Evolutionary conservation across 2,329 filamentous ascomycete genomes (phyloP).

Genomic region (Magnaporthiopsis poae): DNA sequence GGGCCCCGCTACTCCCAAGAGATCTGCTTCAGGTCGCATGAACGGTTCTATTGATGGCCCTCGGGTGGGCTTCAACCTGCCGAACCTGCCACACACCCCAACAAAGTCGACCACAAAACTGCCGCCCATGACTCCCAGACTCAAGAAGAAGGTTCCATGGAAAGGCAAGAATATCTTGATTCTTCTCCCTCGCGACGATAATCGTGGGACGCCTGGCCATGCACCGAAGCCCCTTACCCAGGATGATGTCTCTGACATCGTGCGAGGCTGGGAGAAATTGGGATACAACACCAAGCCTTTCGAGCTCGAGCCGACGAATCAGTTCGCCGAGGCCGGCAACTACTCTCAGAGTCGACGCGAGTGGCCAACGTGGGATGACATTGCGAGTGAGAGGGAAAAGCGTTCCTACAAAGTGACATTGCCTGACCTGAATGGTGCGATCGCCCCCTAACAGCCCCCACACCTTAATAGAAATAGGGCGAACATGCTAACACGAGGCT

Average conservation of each 20-base stretch:
- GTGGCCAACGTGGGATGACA: constrained; percentile 56
- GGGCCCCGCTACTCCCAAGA: constrained; percentile 4
- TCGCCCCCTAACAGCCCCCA: not conserved
- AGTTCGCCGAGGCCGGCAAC: constrained; percentile 26
- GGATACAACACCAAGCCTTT: constrained; percentile 63
- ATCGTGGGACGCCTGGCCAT: constrained; percentile 48
- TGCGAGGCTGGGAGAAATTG: constrained; percentile 56
- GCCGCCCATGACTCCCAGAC: constrained; percentile 38
- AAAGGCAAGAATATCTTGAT: constrained; percentile 66
- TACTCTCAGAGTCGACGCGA: constrained; percentile 56
- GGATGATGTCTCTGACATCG: constrained; percentile 49
- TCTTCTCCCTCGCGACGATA: constrained; percentile 56
- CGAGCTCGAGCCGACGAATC: constrained; percentile 45
- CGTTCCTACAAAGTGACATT: constrained; percentile 53
- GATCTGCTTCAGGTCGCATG: not conserved
- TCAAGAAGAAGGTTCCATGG: constrained; percentile 66
- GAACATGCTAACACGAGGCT: not conserved
- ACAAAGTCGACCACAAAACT: constrained; percentile 23
- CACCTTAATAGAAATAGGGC: not conserved
- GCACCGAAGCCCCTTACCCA: constrained; percentile 44
- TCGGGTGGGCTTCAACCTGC: constrained; percentile 6
- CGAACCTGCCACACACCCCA: constrained; percentile 19
- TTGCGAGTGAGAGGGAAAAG: constrained; percentile 44
- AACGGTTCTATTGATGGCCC: constrained; percentile 1
- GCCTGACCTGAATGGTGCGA: constrained; percentile 55